A percentile compares a stretch with the other conserved stretches of the same genome.
Conservation (phyloP, 768 basidiomycete genomes). For the Pilatotrama ljubarskyi region DNA sequence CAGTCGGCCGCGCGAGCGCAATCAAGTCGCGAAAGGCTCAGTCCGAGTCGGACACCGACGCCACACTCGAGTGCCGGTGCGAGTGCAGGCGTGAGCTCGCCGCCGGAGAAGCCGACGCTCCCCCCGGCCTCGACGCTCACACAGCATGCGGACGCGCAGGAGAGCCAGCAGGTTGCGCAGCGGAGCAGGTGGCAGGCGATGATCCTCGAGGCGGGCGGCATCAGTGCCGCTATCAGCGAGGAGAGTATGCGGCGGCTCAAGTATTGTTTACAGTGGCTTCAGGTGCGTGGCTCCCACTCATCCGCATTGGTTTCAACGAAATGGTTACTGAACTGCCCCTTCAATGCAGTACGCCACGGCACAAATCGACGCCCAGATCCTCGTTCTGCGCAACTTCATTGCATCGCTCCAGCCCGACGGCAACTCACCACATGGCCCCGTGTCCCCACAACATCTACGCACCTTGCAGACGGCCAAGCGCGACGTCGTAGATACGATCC, state of each 20-base stretch:
- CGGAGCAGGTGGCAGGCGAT: constrained; percentile 87
- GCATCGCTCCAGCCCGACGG: constrained; percentile 54
- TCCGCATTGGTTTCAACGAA: not conserved
- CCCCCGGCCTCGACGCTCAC: constrained; percentile 19
- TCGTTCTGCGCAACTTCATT: constrained; percentile 82
- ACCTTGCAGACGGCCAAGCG: constrained; percentile 74
- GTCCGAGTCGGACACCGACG: constrained; percentile 19
- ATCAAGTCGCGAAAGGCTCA: too few relatives aligned
- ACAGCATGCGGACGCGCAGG: constrained; percentile 21
- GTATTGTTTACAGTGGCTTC: constrained; percentile 87
- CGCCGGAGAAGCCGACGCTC: constrained; percentile 15
- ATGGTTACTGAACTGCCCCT: too few relatives aligned
- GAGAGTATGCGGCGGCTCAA: constrained; percentile 85
- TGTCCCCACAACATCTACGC: constrained; percentile 49
- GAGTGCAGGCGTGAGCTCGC: not conserved
- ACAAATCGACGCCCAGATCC: constrained; percentile 86
- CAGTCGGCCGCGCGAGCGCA: too few relatives aligned
- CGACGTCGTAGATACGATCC: constrained; percentile 86
- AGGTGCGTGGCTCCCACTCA: constrained; percentile 45
- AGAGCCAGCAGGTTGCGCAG: constrained; percentile 56
- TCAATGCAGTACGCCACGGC: constrained; percentile 72
- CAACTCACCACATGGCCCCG: constrained; percentile 29
- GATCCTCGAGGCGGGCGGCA: constrained; percentile 81
- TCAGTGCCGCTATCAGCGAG: constrained; percentile 86
- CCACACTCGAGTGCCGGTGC: constrained; percentile 15